Evolutionary conservation across 306 rosid species (phyloP).

Genomic region (Fragaria nilgerrensis): DNA sequence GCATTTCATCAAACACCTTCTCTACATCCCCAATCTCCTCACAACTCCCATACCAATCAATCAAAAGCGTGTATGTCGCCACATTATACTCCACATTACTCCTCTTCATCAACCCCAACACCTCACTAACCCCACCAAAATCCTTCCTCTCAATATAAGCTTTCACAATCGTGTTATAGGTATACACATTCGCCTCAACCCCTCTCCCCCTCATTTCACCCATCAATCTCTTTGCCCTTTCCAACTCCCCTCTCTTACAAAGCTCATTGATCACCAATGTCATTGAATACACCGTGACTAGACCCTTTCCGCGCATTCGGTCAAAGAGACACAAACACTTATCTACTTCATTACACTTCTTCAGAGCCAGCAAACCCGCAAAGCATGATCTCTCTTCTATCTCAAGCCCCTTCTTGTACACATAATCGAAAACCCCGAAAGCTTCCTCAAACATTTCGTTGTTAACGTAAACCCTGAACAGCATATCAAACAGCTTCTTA

Average conservation of each 20-base stretch:
- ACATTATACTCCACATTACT: constrained; percentile 41
- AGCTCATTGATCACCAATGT: constrained; percentile 60
- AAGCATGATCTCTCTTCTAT: constrained; percentile 82
- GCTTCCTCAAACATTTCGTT: constrained; percentile 60
- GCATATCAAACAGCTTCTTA: constrained; percentile 63
- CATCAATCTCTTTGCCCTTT: constrained; percentile 56
- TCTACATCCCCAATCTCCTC: constrained; percentile 53
- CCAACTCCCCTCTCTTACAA: constrained; percentile 54
- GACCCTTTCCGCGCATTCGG: constrained; percentile 56
- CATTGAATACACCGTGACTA: constrained; percentile 55
- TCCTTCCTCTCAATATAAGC: constrained; percentile 51
- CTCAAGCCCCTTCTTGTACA: constrained; percentile 34
- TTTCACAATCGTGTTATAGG: constrained; percentile 61
- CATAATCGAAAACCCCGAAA: constrained; percentile 50
- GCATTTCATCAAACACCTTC: constrained; percentile 60
- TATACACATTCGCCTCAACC: constrained; percentile 48
- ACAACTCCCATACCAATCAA: constrained; percentile 48
- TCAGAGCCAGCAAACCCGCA: constrained; percentile 64
- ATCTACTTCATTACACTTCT: constrained; percentile 40
- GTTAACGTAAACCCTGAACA: constrained; percentile 62
- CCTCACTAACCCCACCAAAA: constrained; percentile 41
- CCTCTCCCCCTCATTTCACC: constrained; percentile 44
- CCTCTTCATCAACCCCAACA: constrained; percentile 56
- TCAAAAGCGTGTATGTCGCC: constrained; percentile 52
- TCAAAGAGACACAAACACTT: constrained; percentile 45